A percentile compares a stretch with the other conserved stretches of the same genome.
These are phyloP conservation scores for Leonotis leonurus DNA, from an alignment of 257 asterid genomes.

Conservation along the genomic window DNA sequence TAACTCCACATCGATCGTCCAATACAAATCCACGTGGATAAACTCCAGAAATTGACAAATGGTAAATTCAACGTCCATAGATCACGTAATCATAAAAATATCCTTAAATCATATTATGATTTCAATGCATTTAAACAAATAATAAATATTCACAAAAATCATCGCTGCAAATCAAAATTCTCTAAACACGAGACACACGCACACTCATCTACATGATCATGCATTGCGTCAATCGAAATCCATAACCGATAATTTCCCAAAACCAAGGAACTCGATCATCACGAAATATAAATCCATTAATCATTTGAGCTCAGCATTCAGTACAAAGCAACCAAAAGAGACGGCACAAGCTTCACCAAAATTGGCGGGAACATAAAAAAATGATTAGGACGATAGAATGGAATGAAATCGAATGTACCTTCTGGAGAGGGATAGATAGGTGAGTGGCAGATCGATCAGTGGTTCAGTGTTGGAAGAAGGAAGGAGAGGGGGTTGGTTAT, in stretches of 20 bases:
- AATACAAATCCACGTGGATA: background rate
- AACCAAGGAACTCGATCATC: background rate
- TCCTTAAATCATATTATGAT: background rate
- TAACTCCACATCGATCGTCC: background rate
- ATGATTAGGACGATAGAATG: background rate
- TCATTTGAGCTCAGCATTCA: background rate
- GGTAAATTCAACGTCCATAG: background rate
- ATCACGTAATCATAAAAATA: background rate
- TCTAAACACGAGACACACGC: conserved; percentile 6
- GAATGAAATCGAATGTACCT: conserved; percentile 19
- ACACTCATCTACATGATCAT: background rate
- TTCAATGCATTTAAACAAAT: background rate
- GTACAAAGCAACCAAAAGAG: background rate
- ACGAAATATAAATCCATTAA: background rate
- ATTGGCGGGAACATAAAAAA: conserved; percentile 1
- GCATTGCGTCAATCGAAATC: background rate
- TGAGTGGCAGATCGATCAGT: background rate
- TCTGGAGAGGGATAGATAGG: background rate
- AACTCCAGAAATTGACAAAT: background rate
- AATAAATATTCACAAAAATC: background rate
- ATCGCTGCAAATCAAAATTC: background rate
- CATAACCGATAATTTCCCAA: background rate
- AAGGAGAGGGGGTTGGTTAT: conserved; percentile 13
- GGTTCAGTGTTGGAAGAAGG: background rate
- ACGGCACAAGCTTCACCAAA: background rate